These are phyloP conservation scores for Clitopilus hobsonii DNA, from an alignment of 768 basidiomycete species.

Conservation along the genomic window DNA sequence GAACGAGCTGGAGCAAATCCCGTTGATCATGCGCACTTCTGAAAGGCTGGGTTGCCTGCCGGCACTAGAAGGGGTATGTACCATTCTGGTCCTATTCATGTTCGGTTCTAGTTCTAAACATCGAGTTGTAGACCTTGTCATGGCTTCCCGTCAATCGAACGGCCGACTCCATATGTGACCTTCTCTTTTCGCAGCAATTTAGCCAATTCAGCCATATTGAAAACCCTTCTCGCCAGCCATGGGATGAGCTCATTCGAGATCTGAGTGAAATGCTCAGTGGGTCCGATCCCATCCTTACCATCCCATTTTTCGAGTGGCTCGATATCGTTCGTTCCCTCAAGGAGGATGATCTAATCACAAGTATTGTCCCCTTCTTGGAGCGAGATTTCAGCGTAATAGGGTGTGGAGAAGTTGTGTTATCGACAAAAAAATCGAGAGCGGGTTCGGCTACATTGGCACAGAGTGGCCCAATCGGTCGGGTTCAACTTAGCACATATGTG, in stretches of 20 bases:
- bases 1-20: slow-evolving; percentile 33
- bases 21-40: slow-evolving; percentile 26
- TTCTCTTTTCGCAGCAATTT: slow-evolving; percentile 25
- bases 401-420: slow-evolving; percentile 23
- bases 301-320: slow-evolving; percentile 25
- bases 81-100: neutral
- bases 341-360: slow-evolving; percentile 23
- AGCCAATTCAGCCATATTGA: slow-evolving; percentile 29
- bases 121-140: slow-evolving; percentile 22
- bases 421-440: slow-evolving; percentile 18
- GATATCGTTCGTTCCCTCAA: slow-evolving; percentile 20
- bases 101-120: neutral
- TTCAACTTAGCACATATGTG: neutral
- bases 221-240: slow-evolving; percentile 31
- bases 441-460: slow-evolving; percentile 13
- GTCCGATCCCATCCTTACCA: slow-evolving; percentile 9
- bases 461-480: neutral
- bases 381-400: slow-evolving; percentile 26
- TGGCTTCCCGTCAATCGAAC: slow-evolving; percentile 32
- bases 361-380: slow-evolving; percentile 26
- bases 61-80: slow-evolving; percentile 24
- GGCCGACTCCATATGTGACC: slow-evolving; percentile 22
- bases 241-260: slow-evolving; percentile 22
- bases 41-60: slow-evolving; percentile 23
- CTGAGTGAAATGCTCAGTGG: slow-evolving; percentile 19